Base-by-base conservation (phyloP, 495 filamentous ascomycete species). In the Echria macrotheca region DNA sequence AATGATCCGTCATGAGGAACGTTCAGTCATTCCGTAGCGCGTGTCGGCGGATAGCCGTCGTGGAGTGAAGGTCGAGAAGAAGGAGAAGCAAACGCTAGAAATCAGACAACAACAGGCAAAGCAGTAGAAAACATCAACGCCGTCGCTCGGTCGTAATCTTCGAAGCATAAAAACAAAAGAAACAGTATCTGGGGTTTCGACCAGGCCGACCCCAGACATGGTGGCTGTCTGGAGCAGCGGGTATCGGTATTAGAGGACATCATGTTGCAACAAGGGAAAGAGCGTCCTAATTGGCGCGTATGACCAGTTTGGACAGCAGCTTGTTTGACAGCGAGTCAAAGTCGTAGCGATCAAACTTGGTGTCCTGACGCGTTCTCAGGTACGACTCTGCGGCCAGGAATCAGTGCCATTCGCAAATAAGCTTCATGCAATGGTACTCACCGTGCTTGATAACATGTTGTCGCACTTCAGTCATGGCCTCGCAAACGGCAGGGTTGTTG, bases 271-370 rank as follows among this genome's bases (percentile, higher is more conserved):
- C 53, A 61, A 50, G 58, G 47, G 59, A 63, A 52, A 52, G 49
- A 52, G 49, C 56, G 53, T 18, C 44, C 54, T 76, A 94, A 70
- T 93, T 91, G 54, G 90, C 86, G 50, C 90, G 90, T 65, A 96
- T 94, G 64, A 95, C 89, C 57, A 96, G 80, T 67, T 91, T 88
- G 22, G 88, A 91, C 46, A 95, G 72, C 70, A 96, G 93, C 74
- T 94, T 95, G 78, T 91, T 94, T 45, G 89, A 91, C 59, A 96
- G 71, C 51, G 82, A 89, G 71, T 96, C 90, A 64, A 96, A 96
- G 70, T 96, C 88, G 54, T 81, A 72, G 55, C 87, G 82, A 71
- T 95, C 84, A 67, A 91, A 96, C 64, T 85, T 85, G 57, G 82
- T 75, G 15, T 73, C 72, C 28, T 68, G 56, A 31, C 78, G 77